A percentile compares a stretch with the other conserved stretches of the same genome.
phyloP scores from a whole-genome alignment of 2,329 filamentous ascomycete genomes.

The Exophiala spinifera region DNA sequence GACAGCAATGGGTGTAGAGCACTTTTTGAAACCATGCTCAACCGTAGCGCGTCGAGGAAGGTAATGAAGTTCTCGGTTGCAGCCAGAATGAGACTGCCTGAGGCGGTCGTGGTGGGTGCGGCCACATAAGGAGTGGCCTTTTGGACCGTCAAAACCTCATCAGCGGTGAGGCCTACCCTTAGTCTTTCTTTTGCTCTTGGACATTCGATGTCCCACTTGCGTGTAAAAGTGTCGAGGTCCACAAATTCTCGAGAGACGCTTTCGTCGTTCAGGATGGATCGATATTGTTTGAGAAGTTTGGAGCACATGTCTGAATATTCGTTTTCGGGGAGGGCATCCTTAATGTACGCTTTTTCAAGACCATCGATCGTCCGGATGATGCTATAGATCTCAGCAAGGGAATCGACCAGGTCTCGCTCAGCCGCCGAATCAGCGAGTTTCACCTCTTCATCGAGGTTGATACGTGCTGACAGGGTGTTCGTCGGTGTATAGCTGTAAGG shows the following conservation, averaged over 20 bases:
- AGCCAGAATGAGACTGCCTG: conserved; percentile 71
- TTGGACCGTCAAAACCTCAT: conserved; percentile 44
- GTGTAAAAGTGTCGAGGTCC: conserved; percentile 86
- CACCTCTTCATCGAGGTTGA: conserved; percentile 94
- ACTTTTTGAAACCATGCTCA: conserved; percentile 91
- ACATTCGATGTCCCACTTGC: conserved; percentile 89
- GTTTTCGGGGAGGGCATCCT: conserved; percentile 84
- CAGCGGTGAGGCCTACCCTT: conserved; percentile 79
- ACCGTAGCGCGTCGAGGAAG: conserved; percentile 87
- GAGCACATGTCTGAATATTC: conserved; percentile 98
- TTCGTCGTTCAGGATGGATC: conserved; percentile 86
- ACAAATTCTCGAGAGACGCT: conserved; percentile 84
- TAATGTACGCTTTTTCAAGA: conserved; percentile 92
- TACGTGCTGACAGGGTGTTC: conserved; percentile 76
- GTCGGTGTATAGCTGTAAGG: conserved; percentile 90
- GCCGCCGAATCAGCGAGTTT: conserved; percentile 82
- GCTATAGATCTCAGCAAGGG: conserved; percentile 93
- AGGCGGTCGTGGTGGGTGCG: conserved; percentile 34
- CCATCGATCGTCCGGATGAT: conserved; percentile 95
- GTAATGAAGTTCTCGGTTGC: conserved; percentile 99
- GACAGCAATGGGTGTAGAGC: conserved; percentile 92
- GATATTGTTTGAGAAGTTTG: conserved; percentile 91
- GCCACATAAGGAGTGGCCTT: conserved; percentile 34
- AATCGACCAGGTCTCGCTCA: conserved; percentile 91
- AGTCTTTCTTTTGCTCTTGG: conserved; percentile 90